phyloP scores from a whole-genome alignment of 371 early-diverging fungal species.

The Cokeromyces recurvatus region DNA sequence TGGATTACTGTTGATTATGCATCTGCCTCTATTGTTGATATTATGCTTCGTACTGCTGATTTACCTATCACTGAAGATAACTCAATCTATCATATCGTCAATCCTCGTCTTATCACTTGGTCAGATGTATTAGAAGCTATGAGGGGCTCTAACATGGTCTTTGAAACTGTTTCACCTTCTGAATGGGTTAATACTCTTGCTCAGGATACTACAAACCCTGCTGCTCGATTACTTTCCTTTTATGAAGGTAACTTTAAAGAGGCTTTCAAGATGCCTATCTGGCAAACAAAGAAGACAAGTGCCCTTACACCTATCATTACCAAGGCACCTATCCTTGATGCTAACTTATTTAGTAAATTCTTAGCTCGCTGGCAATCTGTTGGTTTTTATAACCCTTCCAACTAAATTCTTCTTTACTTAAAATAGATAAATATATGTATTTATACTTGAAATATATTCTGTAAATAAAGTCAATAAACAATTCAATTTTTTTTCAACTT shows the following conservation, averaged over 20 bases:
- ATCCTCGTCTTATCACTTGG: constrained; percentile 23
- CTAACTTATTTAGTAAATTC: constrained; percentile 8
- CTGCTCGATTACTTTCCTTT: constrained; percentile 25
- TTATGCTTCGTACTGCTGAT: constrained; percentile 21
- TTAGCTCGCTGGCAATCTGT: constrained; percentile 15
- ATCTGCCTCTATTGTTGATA: constrained; percentile 23
- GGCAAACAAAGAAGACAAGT: constrained; percentile 17
- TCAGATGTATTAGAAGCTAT: constrained; percentile 16
- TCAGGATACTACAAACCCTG: constrained; percentile 32
- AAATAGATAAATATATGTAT: too few relatives aligned
- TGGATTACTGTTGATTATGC: constrained; percentile 38
- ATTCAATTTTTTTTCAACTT: too few relatives aligned
- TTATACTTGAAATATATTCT: too few relatives aligned
- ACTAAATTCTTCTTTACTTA: neutral
- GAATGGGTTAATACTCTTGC: constrained; percentile 27
- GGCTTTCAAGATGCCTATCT: constrained; percentile 18
- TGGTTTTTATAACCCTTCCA: constrained; percentile 13
- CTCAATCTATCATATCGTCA: constrained; percentile 34
- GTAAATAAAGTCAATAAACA: too few relatives aligned
- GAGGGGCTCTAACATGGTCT: constrained; percentile 19
- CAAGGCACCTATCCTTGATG: constrained; percentile 9
- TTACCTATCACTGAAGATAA: constrained; percentile 1
- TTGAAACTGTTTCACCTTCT: constrained; percentile 18
- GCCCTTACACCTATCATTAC: constrained; percentile 1
- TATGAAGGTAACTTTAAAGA: constrained; percentile 20